These are phyloP conservation scores for Exophiala spinifera DNA, from an alignment of 2,329 filamentous ascomycete genomes.

Conservation along the genomic window DNA sequence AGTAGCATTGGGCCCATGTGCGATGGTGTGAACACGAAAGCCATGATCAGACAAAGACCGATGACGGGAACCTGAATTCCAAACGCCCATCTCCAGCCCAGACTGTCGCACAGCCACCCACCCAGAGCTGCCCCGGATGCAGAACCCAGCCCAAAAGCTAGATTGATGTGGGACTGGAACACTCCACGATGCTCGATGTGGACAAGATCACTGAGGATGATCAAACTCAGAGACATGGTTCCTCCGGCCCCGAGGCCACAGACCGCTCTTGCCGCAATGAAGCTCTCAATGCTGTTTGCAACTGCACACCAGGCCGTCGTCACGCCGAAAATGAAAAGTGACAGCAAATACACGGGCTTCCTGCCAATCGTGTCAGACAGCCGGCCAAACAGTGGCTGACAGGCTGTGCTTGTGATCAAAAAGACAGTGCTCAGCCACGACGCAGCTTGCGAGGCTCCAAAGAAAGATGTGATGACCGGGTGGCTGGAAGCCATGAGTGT, in stretches of 20 bases:
- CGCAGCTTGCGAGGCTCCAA: slow-evolving; percentile 71
- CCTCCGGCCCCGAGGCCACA: slow-evolving; percentile 70
- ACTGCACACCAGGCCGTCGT: slow-evolving; percentile 63
- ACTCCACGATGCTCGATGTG: slow-evolving; percentile 66
- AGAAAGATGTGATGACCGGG: slow-evolving; percentile 77
- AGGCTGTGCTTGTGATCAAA: slow-evolving; percentile 69
- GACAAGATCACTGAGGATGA: slow-evolving; percentile 58
- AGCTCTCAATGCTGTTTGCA: slow-evolving; percentile 60
- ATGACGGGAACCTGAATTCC: slow-evolving; percentile 63
- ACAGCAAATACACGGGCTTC: slow-evolving; percentile 57
- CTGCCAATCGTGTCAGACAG: slow-evolving; percentile 67
- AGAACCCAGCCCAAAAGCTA: slow-evolving; percentile 67
- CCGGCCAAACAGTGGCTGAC: slow-evolving; percentile 72
- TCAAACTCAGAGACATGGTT: slow-evolving; percentile 64
- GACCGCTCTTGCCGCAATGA: slow-evolving; percentile 60
- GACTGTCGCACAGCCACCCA: slow-evolving; percentile 65
- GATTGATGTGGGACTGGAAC: slow-evolving; percentile 73
- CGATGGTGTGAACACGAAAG: slow-evolving; percentile 60
- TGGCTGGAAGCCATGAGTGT: slow-evolving; percentile 81
- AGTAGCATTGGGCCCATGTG: slow-evolving; percentile 52
- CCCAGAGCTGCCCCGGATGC: slow-evolving; percentile 67
- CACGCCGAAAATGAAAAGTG: slow-evolving; percentile 62
- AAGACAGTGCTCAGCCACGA: slow-evolving; percentile 82
- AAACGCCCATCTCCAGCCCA: slow-evolving; percentile 77
- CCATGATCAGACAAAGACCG: slow-evolving; percentile 61